Base-by-base conservation (phyloP, 805 yeast genomes). In the Yarrowia osloensis region DNA sequence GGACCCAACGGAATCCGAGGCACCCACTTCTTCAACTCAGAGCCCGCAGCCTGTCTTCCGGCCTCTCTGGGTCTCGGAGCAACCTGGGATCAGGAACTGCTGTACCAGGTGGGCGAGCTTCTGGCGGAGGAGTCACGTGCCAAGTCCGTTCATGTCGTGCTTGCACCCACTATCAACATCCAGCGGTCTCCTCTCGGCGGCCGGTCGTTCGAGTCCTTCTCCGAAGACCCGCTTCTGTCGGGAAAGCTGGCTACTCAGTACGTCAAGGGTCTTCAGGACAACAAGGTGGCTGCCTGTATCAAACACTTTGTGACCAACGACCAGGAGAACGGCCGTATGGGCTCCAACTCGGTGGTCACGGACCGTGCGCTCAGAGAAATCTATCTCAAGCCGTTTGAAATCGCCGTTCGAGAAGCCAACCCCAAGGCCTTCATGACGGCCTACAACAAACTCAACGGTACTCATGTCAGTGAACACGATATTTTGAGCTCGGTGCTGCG, bases 251-350 rank as follows among this genome's bases (percentile, higher is more conserved):
- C 89, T 39, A 80, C 85, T n/a, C 74, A 79, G 17, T 76, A 83
- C 42, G 77, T 86, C 68, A 77, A 79, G 50, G 90, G 90, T 42
- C 81, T 87, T 65, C 90, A 86, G 73, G 72, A 75, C 39, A 74
- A 78, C 57, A 80, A 82, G 54, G 77, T 86, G 47, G 80, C 81
- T 59, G 88, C 89, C 11, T 82, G 86, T 39, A 77, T 86, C 71
- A 87, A 87, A 75, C 90, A 87, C 74, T 87, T 75, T 74, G 88
- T 85, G 22, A 82, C 87, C 73, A 87, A 87, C 69, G 90, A 87
- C 71, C 82, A 81, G 73, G 90, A 87, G 73, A 82, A 85, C 67
- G 83, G 84, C 67, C 76, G 90, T 68, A 77, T 74, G 67, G 75
- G 80, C 3, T 80, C 83, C 40, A 81, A 85, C 72, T 77, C 86